These are phyloP conservation scores for Simmondsia chinensis DNA, from an alignment of 148 eudicot species.

Conservation along the genomic window DNA sequence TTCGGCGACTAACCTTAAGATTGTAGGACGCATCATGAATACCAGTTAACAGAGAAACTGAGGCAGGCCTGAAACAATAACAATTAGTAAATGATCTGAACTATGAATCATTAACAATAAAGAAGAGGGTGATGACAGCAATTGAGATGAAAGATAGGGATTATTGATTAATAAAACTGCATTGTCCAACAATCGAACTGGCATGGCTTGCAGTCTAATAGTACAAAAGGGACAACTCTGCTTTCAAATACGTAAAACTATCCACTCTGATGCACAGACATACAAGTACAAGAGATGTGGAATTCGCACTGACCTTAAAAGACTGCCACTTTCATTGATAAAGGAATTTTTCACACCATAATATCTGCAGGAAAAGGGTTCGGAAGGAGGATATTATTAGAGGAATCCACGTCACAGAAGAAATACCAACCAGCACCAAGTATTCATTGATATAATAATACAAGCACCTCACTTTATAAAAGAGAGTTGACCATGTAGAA, in stretches of 20 bases:
- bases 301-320: conserved; percentile 30
- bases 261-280: not conserved
- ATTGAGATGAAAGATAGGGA: not conserved
- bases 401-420: not conserved
- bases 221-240: not conserved
- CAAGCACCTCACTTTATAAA: too few relatives aligned
- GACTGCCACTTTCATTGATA: conserved; percentile 19
- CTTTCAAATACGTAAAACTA: too few relatives aligned
- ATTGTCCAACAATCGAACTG: too few relatives aligned
- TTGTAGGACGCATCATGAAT: conserved; percentile 18
- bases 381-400: not conserved
- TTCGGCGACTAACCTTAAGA: conserved; percentile 47
- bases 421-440: too few relatives aligned
- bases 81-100: not conserved
- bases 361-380: conserved; percentile 18
- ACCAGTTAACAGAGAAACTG: conserved; percentile 19
- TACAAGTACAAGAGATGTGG: not conserved
- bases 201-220: too few relatives aligned
- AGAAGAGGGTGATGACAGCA: not conserved
- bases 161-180: too few relatives aligned
- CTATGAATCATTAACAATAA: conserved; percentile 8
- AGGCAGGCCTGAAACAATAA: conserved; percentile 43
- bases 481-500: too few relatives aligned
- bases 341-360: conserved; percentile 15
- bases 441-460: too few relatives aligned